Conservation (phyloP, 2,329 filamentous ascomycete genomes). For the Xylariaceae sp. region DNA sequence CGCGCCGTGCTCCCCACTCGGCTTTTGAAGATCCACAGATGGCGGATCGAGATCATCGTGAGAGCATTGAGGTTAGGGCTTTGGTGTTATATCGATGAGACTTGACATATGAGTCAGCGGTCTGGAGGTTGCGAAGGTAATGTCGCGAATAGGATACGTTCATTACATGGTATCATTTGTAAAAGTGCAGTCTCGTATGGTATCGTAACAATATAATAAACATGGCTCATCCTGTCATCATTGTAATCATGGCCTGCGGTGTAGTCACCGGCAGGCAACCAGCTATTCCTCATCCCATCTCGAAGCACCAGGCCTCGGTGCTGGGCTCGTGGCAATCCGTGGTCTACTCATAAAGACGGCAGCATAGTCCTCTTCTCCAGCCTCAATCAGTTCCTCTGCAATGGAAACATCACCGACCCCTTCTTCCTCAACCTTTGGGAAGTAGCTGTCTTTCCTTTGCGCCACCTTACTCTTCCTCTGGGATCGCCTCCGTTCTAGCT, state of each 20-base stretch:
- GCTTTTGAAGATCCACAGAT: constrained; percentile 52
- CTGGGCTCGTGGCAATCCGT: constrained; percentile 73
- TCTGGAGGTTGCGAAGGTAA: background rate
- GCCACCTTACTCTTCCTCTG: constrained; percentile 43
- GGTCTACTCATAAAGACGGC: constrained; percentile 84
- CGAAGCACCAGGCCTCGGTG: constrained; percentile 45
- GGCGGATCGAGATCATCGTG: constrained; percentile 38
- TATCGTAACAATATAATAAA: too few relatives aligned
- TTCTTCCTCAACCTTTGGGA: constrained; percentile 49
- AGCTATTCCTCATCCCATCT: background rate
- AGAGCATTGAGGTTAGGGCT: constrained; percentile 56
- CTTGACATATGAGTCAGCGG: background rate
- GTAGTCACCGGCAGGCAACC: background rate
- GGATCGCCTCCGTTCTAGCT: constrained; percentile 54
- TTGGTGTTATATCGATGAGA: constrained; percentile 45
- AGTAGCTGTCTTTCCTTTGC: constrained; percentile 44
- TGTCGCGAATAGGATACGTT: too few relatives aligned
- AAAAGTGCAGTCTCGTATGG: too few relatives aligned
- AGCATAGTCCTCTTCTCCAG: constrained; percentile 59
- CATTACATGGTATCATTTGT: too few relatives aligned
- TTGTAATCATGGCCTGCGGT: too few relatives aligned
- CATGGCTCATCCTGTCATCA: too few relatives aligned
- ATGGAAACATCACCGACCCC: constrained; percentile 28
- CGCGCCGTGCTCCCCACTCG: constrained; percentile 51
- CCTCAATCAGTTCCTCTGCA: constrained; percentile 61